Evolutionary conservation across 1,284 basidiomycete genomes (phyloP).

Genomic region (Exobasidium rhododendri): DNA sequence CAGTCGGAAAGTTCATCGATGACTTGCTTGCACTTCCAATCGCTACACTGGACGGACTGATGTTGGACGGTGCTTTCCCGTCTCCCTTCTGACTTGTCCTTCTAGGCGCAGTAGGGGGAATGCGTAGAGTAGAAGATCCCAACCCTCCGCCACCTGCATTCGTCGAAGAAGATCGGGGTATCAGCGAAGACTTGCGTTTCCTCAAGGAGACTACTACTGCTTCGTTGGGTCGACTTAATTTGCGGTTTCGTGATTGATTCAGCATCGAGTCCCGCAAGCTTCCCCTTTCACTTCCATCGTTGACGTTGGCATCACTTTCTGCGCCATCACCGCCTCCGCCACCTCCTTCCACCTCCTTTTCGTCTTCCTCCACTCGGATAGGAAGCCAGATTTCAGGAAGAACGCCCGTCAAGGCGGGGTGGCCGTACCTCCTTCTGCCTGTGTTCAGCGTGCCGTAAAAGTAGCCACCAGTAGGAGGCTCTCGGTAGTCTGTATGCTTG

Average conservation of each 20-base stretch:
- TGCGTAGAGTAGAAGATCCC: background rate
- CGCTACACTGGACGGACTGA: background rate
- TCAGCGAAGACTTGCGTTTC: constrained; percentile 26
- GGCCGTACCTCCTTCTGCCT: constrained; percentile 38
- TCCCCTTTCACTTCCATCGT: constrained; percentile 1
- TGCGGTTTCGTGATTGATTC: background rate
- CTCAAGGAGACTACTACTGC: constrained; percentile 33
- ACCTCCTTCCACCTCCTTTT: constrained; percentile 12
- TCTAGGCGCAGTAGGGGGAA: background rate
- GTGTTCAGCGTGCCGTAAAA: constrained; percentile 44
- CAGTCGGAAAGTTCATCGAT: background rate
- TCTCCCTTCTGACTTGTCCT: background rate
- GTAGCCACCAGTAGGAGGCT: constrained; percentile 41
- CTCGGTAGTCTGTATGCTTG: constrained; percentile 42
- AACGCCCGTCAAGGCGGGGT: constrained; percentile 46
- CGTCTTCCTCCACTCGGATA: constrained; percentile 13
- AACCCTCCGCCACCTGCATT: background rate
- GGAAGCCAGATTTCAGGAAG: constrained; percentile 50
- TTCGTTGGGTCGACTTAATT: constrained; percentile 21
- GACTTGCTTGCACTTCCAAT: background rate
- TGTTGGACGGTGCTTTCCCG: background rate
- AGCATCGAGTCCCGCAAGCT: background rate
- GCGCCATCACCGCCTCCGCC: background rate
- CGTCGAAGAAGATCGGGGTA: constrained; percentile 12
- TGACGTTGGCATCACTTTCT: background rate